A percentile compares a stretch with the other conserved stretches of the same genome.
These are phyloP conservation scores for Sphagnum tenellum DNA, from an alignment of 225 moss, liverwort and hornwort genomes.

Conservation along the genomic window DNA sequence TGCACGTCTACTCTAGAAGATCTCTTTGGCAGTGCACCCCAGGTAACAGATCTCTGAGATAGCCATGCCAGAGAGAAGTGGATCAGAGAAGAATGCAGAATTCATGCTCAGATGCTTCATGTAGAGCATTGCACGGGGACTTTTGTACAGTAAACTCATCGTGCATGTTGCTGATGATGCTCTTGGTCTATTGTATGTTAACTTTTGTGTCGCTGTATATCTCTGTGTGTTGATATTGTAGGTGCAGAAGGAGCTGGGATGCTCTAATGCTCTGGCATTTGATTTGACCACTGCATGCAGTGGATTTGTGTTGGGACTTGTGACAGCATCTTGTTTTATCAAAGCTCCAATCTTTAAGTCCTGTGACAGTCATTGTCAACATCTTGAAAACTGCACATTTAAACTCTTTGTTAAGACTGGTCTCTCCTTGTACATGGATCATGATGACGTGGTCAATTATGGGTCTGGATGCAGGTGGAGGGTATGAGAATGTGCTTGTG, in stretches of 20 bases:
- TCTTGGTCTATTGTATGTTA: background rate
- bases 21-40: constrained; percentile 95
- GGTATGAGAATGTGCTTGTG: constrained; percentile 85
- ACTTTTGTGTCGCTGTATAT: background rate
- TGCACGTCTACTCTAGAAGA: constrained; percentile 97
- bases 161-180: too few species aligned
- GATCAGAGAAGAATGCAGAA: too few species aligned
- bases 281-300: constrained; percentile 98
- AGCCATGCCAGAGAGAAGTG: too few species aligned
- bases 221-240: constrained; percentile 17
- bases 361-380: too few species aligned
- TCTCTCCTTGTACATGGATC: too few species aligned
- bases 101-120: too few species aligned
- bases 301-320: constrained; percentile 91
- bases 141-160: too few species aligned
- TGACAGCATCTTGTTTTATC: constrained; percentile 92
- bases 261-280: constrained; percentile 80
- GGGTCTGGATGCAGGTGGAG: constrained; percentile 58
- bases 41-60: constrained; percentile 24
- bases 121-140: too few species aligned
- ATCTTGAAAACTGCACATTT: too few species aligned
- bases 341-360: constrained; percentile 28
- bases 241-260: constrained; percentile 85
- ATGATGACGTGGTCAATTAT: background rate
- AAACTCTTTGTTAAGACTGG: too few species aligned